Percentiles rank a stretch among this genome's conserved stretches.
Conservation (phyloP, 441 rosid species). For the Erodium moschatum region DNA sequence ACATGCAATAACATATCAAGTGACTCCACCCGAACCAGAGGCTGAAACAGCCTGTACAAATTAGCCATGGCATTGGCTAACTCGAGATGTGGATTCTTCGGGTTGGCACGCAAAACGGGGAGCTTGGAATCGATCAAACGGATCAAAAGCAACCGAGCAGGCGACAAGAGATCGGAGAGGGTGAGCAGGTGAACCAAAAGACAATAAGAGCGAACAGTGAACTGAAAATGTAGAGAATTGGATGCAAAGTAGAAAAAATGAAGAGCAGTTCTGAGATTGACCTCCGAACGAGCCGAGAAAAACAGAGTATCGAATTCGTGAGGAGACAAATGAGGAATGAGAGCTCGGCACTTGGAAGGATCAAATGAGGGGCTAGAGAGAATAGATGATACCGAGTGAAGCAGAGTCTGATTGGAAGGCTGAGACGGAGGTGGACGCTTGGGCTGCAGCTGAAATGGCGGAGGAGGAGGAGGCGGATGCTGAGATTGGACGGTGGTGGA, state of each 20-base stretch:
- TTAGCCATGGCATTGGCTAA: constrained; percentile 41
- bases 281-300: constrained; percentile 31
- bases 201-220: constrained; percentile 59
- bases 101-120: constrained; percentile 25
- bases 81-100: constrained; percentile 28
- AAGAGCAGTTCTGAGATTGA: constrained; percentile 44
- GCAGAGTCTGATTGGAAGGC: constrained; percentile 31
- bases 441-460: constrained; percentile 16
- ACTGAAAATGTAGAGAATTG: constrained; percentile 37
- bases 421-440: constrained; percentile 18
- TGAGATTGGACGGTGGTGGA: constrained; percentile 22
- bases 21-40: constrained; percentile 24
- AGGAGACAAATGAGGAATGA: constrained; percentile 41
- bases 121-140: constrained; percentile 55
- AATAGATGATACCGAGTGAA: constrained; percentile 35
- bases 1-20: constrained; percentile 53
- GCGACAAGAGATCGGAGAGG: constrained; percentile 29
- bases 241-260: constrained; percentile 57
- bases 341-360: constrained; percentile 36
- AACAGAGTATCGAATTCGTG: constrained; percentile 46
- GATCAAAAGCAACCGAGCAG: constrained; percentile 50
- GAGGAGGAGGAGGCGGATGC: constrained; percentile 14
- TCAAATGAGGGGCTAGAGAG: constrained; percentile 47
- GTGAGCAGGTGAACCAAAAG: constrained; percentile 49
- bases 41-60: constrained; percentile 29